These are phyloP conservation scores for Zizania palustris DNA, from an alignment of 202 grass and related monocot species.

Conservation along the genomic window DNA sequence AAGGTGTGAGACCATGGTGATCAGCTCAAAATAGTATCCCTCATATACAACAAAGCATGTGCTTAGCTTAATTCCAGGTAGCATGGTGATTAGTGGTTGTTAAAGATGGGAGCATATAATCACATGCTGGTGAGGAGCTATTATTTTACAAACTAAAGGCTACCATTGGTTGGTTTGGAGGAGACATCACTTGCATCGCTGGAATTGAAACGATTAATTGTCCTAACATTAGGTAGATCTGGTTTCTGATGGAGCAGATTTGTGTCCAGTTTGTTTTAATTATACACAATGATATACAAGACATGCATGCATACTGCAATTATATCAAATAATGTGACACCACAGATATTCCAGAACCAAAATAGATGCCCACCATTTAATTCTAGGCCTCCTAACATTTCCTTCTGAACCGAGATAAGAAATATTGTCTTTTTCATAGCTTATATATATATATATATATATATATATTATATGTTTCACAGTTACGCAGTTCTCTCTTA, in stretches of 20 bases:
- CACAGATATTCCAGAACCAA: background rate
- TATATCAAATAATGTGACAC: background rate
- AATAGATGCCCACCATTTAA: background rate
- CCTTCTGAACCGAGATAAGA: too few species aligned
- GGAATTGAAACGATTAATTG: slow-evolving; percentile 19
- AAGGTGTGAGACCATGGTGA: background rate
- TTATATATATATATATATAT: too few species aligned
- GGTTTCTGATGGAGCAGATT: slow-evolving; percentile 1
- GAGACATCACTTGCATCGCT: slow-evolving; percentile 43
- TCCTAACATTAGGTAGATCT: slow-evolving; percentile 44
- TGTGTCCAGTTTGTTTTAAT: slow-evolving; percentile 10
- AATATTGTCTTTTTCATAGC: too few species aligned
- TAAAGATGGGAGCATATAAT: slow-evolving; percentile 16
- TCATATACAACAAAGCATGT: background rate
- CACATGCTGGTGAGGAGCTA: slow-evolving; percentile 13
- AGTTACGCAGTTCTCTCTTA: background rate
- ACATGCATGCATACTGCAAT: background rate
- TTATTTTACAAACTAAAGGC: slow-evolving; percentile 17
- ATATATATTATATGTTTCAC: background rate
- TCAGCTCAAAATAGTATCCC: background rate
- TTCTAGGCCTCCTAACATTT: background rate
- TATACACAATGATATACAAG: background rate
- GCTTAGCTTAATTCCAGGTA: background rate
- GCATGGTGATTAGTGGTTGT: slow-evolving; percentile 8
- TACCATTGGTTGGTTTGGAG: slow-evolving; percentile 36